Evolutionary conservation across 108 stramenopile species (phyloP).

Genomic region (Skeletonema potamos): DNA sequence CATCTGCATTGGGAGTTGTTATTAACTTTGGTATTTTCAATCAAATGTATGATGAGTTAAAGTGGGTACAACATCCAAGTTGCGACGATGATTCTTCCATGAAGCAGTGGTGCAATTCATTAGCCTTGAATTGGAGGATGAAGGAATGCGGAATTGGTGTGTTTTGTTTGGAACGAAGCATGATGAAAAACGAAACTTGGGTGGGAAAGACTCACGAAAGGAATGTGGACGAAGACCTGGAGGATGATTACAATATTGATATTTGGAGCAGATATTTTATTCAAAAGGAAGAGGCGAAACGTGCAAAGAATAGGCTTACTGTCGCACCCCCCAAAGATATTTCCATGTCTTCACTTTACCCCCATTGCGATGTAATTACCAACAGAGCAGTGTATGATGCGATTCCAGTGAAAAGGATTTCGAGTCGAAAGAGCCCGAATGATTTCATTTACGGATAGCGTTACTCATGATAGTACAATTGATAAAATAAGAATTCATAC

Average conservation of each 20-base stretch:
- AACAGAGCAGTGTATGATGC: conserved; percentile 61
- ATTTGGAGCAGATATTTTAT: conserved; percentile 50
- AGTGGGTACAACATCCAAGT: conserved; percentile 57
- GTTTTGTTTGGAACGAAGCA: conserved; percentile 37
- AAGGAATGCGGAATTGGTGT: conserved; percentile 50
- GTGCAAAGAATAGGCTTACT: not conserved
- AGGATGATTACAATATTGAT: conserved; percentile 47
- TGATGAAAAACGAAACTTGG: conserved; percentile 26
- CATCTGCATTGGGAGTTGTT: conserved; percentile 61
- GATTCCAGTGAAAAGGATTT: conserved; percentile 53
- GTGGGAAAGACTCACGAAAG: conserved; percentile 43
- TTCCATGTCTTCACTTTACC: conserved; percentile 64
- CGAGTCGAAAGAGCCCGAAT: conserved; percentile 45
- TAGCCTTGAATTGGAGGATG: conserved; percentile 69
- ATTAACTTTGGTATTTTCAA: conserved; percentile 51
- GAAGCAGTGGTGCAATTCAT: conserved; percentile 54
- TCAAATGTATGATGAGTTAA: conserved; percentile 56
- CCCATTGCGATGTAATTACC: conserved; percentile 55
- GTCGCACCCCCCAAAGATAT: conserved; percentile 51
- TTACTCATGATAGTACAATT: not conserved
- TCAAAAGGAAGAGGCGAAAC: not conserved
- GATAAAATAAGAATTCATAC: not conserved
- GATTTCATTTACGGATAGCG: conserved; percentile 51
- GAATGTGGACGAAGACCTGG: conserved; percentile 57
- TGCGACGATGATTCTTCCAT: conserved; percentile 17